Base-by-base conservation (phyloP, 2,329 filamentous ascomycete genomes). In the Talaromyces atroroseus region DNA sequence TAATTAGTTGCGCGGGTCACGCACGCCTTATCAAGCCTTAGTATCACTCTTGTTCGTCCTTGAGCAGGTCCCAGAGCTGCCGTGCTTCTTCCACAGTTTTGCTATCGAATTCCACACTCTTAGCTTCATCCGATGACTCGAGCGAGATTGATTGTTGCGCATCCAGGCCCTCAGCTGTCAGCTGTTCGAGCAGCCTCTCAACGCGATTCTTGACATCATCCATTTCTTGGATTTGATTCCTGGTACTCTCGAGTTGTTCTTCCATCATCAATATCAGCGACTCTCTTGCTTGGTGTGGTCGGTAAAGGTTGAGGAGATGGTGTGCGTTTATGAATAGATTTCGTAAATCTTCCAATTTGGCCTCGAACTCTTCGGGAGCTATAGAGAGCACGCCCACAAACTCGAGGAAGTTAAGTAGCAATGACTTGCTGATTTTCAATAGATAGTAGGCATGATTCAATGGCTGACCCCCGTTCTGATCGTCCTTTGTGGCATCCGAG, bases 271-370 rank as follows among this genome's bases (percentile, higher is more conserved):
- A 75, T 32, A 96, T 95, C 57, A 95, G 78, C 26, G 87, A 91
- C 75, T 96, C 92, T 46, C 92, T 78, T 23, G 92, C 91, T 74
- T 97, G 92, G 69, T 96, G 92, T 10, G 92, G 92, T 32, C 92
- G 82, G 74, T 96, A 97, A 71, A 95, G 87, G 71, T 99, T 99
- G 62, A 97, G 84, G 54, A 96, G 81, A 66, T 95, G 90, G 73
- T 96, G 91, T 66, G 95, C 88, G 71, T 97, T 97, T 71, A 92
- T 86, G 61, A 95, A 87, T 26, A 97, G 76, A 16, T 87, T 91
- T 65, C 88, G 82, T 32, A 99, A 74, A 70, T 97, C 88, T 46
- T 84, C 78, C 47, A 92, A 80, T 69, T 95, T 95, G 44, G 84
- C 80, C 24, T 82, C 78, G 52, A 85, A 87, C 68, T 87, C 76